Base-by-base conservation (phyloP, 176 grass and related monocot species). In the Oryza coarctata region DNA sequence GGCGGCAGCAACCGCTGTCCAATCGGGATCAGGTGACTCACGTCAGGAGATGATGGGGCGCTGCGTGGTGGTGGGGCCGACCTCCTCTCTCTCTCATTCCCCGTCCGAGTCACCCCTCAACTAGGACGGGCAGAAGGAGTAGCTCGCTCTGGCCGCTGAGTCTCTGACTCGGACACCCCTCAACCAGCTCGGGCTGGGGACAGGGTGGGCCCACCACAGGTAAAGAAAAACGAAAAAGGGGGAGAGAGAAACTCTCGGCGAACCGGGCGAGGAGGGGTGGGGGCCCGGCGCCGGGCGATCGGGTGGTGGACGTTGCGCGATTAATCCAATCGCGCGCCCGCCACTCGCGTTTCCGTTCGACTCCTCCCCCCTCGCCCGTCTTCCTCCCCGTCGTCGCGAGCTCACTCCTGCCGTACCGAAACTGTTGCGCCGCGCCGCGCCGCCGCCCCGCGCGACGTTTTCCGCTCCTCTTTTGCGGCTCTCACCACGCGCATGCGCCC, bases 1-100 rank as follows among this genome's bases (percentile, higher is more conserved):
- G 71, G 82, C 31, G 82, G 76, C 65, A 85, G 87, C 82, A 89
- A 80, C 64, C 86, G 83, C 83, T 89, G 86, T 92, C 86, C 73
- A 83, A 83, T 92, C 86, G 78, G 75, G 90, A 92, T 89, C 79
- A 89, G 90, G 90, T 92, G 83, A 79, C 34, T 75, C 65, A 14
- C 88, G 86, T 82, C 85, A 91, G 85, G 41, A 72, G 80, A 76
- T 70, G 81, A 77, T 77, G 68, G 44, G 25, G 68, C n/a, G 67
- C 45, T 65, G 58, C 71, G 58, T 89, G 68, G 66, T 82, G 78
- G 87, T 2, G 58, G 81, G 87, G 58, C 66, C 83, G 72, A 76
- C 34, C 9, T n/a, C 77, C 47, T 0, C 20, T 31, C 30, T 23
- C 43, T 52, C 32, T 70, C 74, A 44, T 73, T 29, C 22, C 44